These are phyloP conservation scores for Chlorella sp. DNA, from an alignment of 139 green algal species.

Conservation along the genomic window DNA sequence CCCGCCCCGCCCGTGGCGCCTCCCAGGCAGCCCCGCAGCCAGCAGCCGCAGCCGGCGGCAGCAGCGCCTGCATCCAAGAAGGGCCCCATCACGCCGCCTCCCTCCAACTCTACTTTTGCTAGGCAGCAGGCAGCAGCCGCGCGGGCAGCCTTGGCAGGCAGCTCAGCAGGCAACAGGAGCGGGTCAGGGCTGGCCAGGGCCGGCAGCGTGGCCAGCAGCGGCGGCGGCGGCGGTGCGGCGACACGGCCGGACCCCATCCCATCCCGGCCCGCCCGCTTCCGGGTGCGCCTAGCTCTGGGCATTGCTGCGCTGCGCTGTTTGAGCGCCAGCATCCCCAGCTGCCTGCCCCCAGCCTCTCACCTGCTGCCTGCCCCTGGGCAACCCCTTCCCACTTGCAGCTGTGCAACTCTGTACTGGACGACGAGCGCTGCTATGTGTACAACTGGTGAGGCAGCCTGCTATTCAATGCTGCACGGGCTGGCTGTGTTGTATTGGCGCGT, in stretches of 20 bases:
- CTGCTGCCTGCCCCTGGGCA: too few relatives aligned
- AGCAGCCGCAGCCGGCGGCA: neutral
- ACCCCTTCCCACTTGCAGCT: neutral
- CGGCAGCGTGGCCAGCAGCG: neutral
- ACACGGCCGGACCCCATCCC: neutral
- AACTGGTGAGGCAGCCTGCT: neutral
- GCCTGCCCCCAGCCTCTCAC: neutral
- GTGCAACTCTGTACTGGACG: neutral
- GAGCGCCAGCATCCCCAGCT: too few relatives aligned
- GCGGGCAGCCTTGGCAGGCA: neutral
- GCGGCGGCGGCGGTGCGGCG: neutral
- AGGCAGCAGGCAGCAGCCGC: neutral
- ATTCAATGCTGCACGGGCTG: too few relatives aligned
- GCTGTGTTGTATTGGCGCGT: too few relatives aligned
- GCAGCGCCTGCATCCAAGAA: neutral
- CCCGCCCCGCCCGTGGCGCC: neutral
- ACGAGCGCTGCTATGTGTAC: slow-evolving; percentile 12
- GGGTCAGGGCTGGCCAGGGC: neutral
- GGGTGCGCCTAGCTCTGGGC: too few relatives aligned
- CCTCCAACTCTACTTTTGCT: too few relatives aligned
- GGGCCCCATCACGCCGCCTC: neutral
- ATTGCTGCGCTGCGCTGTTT: neutral
- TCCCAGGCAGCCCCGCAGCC: neutral
- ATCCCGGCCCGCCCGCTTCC: neutral
- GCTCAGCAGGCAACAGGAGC: neutral